Evolutionary conservation across 192 early-diverging fungal genomes (phyloP).

Genomic region (Mortierella claussenii): DNA sequence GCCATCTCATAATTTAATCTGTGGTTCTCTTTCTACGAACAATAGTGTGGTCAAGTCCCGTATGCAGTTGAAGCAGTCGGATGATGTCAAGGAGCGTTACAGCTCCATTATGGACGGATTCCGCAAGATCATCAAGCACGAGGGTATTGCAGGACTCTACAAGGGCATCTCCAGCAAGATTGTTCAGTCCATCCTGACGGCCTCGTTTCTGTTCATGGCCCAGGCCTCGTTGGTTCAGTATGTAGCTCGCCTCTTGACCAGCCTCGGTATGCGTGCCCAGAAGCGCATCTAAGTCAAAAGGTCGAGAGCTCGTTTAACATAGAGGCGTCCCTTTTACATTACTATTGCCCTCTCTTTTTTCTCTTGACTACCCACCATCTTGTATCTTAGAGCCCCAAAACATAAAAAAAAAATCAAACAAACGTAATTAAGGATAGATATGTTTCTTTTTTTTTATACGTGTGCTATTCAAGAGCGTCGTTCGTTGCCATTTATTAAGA

Average conservation of each 20-base stretch:
- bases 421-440: too few species aligned
- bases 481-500: too few species aligned
- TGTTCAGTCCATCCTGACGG: slow-evolving; percentile 93
- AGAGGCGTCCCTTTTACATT: not conserved
- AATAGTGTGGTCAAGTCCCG: slow-evolving; percentile 92
- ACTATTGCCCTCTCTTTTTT: not conserved
- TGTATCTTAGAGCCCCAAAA: too few species aligned
- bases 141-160: slow-evolving; percentile 90
- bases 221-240: slow-evolving; percentile 85
- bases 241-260: slow-evolving; percentile 57
- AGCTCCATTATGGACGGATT: slow-evolving; percentile 87
- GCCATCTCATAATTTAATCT: too few species aligned
- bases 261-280: slow-evolving; percentile 39
- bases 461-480: too few species aligned
- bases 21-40: too few species aligned
- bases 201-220: slow-evolving; percentile 96
- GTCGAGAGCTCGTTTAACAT: too few species aligned
- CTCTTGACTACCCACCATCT: not conserved
- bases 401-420: too few species aligned
- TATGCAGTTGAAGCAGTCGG: slow-evolving; percentile 95
- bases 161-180: slow-evolving; percentile 96
- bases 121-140: slow-evolving; percentile 88
- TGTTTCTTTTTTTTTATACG: too few species aligned
- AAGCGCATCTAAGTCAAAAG: slow-evolving; percentile 37
- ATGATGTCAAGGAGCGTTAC: slow-evolving; percentile 81